Evolutionary conservation across 805 yeast species (phyloP).

Genomic region (Naumovozyma baii): DNA sequence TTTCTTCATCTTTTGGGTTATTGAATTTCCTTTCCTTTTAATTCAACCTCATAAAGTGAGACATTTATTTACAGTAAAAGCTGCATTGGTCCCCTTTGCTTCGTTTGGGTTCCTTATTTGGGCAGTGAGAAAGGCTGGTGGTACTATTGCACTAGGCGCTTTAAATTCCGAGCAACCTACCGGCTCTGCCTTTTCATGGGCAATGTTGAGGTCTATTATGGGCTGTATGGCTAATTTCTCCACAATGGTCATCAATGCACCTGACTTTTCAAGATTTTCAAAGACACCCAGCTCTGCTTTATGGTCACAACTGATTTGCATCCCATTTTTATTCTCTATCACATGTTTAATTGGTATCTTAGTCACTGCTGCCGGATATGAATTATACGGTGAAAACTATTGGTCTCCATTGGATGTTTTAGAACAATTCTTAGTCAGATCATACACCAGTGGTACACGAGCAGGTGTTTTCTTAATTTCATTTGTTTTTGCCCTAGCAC

Average conservation of each 20-base stretch:
- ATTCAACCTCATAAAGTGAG: conserved; percentile 75
- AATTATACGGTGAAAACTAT: conserved; percentile 33
- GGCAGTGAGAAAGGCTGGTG: conserved; percentile 73
- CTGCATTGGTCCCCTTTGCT: conserved; percentile 69
- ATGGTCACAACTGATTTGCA: conserved; percentile 46
- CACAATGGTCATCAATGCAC: conserved; percentile 68
- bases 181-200: conserved; percentile 42
- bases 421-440: conserved; percentile 33
- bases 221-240: conserved; percentile 72
- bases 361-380: conserved; percentile 57
- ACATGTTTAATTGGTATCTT: conserved; percentile 73
- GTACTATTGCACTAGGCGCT: conserved; percentile 31
- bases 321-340: conserved; percentile 62
- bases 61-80: conserved; percentile 76
- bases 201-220: conserved; percentile 62
- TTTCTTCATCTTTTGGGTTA: conserved; percentile 75
- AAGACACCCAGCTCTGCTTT: conserved; percentile 36
- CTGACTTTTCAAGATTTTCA: conserved; percentile 74
- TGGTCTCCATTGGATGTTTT: conserved; percentile 52
- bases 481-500: conserved; percentile 65
- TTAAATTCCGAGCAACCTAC: conserved; percentile 15
- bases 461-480: conserved; percentile 71
- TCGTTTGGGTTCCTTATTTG: conserved; percentile 77
- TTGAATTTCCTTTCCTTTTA: conserved; percentile 70
- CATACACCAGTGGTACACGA: conserved; percentile 41